phyloP scores from a whole-genome alignment of 2,329 filamentous ascomycete species.

The Raffaelea deltoideospora region DNA sequence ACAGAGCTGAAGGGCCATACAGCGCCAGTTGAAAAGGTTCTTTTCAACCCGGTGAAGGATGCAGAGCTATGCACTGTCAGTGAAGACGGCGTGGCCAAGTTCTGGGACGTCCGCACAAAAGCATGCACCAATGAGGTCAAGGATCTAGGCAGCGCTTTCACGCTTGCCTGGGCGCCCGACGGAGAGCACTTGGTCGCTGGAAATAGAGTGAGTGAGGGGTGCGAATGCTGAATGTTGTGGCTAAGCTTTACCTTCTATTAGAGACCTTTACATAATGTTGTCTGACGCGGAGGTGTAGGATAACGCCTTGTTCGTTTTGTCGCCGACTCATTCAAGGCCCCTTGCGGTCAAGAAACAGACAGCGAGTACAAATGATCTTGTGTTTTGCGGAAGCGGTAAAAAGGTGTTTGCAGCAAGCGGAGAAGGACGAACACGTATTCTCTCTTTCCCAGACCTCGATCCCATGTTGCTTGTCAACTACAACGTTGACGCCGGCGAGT shows the following conservation, averaged over 20 bases:
- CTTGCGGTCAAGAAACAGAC: conserved; percentile 44
- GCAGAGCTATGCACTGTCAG: conserved; percentile 63
- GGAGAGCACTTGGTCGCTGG: conserved; percentile 57
- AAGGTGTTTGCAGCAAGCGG: conserved; percentile 57
- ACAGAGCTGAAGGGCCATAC: conserved; percentile 59
- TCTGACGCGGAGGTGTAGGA: too few species aligned
- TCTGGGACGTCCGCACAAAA: conserved; percentile 69
- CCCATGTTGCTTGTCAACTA: conserved; percentile 35
- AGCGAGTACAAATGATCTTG: conserved; percentile 54
- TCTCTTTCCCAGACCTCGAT: conserved; percentile 50
- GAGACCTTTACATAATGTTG: too few species aligned
- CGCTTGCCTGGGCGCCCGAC: conserved; percentile 59
- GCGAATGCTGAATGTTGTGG: too few species aligned
- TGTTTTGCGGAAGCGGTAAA: conserved; percentile 58
- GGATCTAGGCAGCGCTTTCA: conserved; percentile 51
- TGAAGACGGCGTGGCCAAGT: conserved; percentile 56
- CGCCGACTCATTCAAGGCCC: conserved; percentile 39
- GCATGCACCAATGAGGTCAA: conserved; percentile 55
- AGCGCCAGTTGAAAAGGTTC: conserved; percentile 56
- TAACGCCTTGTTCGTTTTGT: conserved; percentile 47
- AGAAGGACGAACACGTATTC: conserved; percentile 54
- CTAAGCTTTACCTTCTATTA: too few species aligned
- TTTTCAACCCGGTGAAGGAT: conserved; percentile 64
- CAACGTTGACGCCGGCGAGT: conserved; percentile 19
- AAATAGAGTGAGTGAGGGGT: conserved; percentile 21